These are phyloP conservation scores for Dittrichia graveolens DNA, from an alignment of 129 eudicot genomes.

Conservation along the genomic window DNA sequence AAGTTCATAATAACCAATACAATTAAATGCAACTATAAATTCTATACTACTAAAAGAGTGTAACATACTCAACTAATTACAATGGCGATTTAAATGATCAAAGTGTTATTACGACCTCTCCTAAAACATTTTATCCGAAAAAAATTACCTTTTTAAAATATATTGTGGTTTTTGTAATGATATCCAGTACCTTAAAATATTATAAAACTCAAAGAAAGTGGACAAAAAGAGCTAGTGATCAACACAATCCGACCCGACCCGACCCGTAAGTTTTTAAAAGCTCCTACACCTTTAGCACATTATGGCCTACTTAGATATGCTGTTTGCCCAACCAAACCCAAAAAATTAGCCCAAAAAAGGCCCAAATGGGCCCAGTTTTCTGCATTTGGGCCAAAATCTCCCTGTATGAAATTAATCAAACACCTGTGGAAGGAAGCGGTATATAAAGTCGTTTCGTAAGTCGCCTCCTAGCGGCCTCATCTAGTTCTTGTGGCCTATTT, in stretches of 20 bases:
- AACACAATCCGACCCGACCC: not conserved
- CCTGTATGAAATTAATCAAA: not conserved
- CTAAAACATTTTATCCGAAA: not conserved
- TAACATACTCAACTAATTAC: not conserved
- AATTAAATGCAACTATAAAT: not conserved
- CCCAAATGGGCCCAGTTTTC: not conserved
- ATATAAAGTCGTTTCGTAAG: slow-evolving; percentile 94
- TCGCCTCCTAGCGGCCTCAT: slow-evolving; percentile 98
- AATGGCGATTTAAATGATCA: not conserved
- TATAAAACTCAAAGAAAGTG: not conserved
- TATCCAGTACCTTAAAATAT: not conserved
- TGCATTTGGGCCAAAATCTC: not conserved
- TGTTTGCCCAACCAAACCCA: not conserved
- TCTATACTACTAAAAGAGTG: not conserved
- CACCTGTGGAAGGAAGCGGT: slow-evolving; percentile 96
- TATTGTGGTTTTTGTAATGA: not conserved
- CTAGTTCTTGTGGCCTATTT: slow-evolving; percentile 97
- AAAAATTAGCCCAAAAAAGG: not conserved
- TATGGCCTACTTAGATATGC: not conserved
- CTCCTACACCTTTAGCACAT: not conserved
- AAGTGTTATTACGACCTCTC: not conserved
- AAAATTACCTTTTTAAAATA: too few relatives aligned
- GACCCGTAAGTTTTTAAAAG: not conserved
- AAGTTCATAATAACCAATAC: not conserved
- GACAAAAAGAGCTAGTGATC: not conserved